phyloP scores from a whole-genome alignment of 1,284 basidiomycete species.

The Malassezia sp. region DNA sequence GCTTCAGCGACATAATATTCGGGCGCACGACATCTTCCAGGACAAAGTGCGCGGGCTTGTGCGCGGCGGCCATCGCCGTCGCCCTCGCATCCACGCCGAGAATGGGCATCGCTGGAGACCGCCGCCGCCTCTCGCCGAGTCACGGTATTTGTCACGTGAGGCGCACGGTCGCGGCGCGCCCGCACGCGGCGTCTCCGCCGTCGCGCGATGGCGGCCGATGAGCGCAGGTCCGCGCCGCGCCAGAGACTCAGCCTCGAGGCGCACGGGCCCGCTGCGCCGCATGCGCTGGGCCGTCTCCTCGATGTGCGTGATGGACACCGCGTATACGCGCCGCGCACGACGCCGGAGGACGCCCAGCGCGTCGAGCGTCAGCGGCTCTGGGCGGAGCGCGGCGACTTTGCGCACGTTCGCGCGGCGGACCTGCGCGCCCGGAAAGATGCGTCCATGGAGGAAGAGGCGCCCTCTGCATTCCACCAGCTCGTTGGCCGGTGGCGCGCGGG shows the following conservation, averaged over 20 bases:
- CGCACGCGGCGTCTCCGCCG: too few species aligned
- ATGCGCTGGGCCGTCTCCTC: conserved; percentile 9
- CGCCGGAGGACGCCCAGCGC: conserved; percentile 3
- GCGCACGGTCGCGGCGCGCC: not conserved
- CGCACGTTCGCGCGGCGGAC: conserved; percentile 13
- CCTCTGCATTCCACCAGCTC: not conserved
- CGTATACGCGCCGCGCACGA: not conserved
- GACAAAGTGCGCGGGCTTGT: conserved; percentile 46
- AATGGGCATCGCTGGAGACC: conserved; percentile 3
- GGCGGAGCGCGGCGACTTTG: conserved; percentile 36
- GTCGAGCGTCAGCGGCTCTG: conserved; percentile 22
- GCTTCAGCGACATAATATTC: conserved; percentile 81
- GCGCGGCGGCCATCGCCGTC: conserved; percentile 15
- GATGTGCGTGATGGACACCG: conserved; percentile 11
- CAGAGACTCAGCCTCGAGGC: conserved; percentile 1
- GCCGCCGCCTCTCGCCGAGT: not conserved
- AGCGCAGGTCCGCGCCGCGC: not conserved
- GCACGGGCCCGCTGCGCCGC: not conserved
- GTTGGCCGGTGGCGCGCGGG: too few species aligned
- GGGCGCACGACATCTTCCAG: conserved; percentile 59
- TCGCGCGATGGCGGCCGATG: not conserved
- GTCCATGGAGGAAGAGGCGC: not conserved
- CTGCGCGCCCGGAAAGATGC: not conserved
- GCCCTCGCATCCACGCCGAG: conserved; percentile 6
- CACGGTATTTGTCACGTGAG: not conserved